phyloP scores from a whole-genome alignment of 2,329 filamentous ascomycete species.

The Dissoconium aciculare region DNA sequence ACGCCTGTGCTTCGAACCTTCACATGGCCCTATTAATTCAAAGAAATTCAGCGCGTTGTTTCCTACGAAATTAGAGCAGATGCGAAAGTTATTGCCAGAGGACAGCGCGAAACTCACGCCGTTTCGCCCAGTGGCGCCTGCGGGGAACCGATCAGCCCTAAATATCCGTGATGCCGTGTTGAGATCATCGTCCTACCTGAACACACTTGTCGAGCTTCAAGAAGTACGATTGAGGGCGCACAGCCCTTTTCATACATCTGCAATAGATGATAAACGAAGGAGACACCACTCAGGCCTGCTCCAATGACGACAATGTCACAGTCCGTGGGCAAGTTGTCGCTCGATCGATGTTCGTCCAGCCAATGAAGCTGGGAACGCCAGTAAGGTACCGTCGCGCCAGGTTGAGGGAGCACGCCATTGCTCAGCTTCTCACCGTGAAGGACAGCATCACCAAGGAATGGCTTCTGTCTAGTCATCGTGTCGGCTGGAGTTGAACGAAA shows the following conservation, averaged over 20 bases:
- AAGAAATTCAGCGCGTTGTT: too few relatives aligned
- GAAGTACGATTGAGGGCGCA: constrained; percentile 11
- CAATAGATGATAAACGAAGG: constrained; percentile 15
- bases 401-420: too few relatives aligned
- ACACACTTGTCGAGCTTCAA: constrained; percentile 18
- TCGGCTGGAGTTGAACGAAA: too few relatives aligned
- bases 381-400: constrained; percentile 23
- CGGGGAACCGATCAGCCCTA: too few relatives aligned
- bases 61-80: constrained; percentile 6
- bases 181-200: too few relatives aligned
- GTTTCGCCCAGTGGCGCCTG: constrained; percentile 19
- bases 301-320: constrained; percentile 18
- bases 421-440: too few relatives aligned
- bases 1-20: too few relatives aligned
- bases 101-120: constrained; percentile 4
- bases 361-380: constrained; percentile 29
- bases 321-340: constrained; percentile 33
- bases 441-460: too few relatives aligned
- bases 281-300: constrained; percentile 16
- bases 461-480: too few relatives aligned
- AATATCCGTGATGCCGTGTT: too few relatives aligned
- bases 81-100: constrained; percentile 5
- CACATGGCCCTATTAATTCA: too few relatives aligned
- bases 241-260: constrained; percentile 4
- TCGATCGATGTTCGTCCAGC: constrained; percentile 47